Evolutionary conservation across 2,329 filamentous ascomycete species (phyloP), one percentile per base, ranked within the genome.

Genomic region (Xylaria sp.): DNA sequence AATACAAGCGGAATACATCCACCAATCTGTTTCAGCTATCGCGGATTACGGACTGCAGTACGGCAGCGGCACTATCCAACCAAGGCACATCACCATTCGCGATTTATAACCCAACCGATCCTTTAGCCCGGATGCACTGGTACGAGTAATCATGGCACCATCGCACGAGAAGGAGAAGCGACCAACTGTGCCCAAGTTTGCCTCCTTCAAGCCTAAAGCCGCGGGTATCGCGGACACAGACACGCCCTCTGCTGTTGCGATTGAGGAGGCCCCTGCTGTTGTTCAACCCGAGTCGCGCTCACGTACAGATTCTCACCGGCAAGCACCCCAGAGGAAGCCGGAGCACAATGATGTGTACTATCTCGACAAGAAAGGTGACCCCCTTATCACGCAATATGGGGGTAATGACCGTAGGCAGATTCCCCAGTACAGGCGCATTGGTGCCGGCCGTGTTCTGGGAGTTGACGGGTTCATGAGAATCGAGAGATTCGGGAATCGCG

Each of bases 361-460:
- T 50, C 68, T 90, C 55, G 93, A 97, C 73, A 84, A 78, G 48
- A 86, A 85, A 68, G 92, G 93, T 0, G 93, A 97, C 68, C 77
- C 81, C 3, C 81, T 91, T 52, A 91, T 94, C 65, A 73, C 88
- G 50, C 81, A 82, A 30, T 97, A 92, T 71, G 90, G 90, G 1
- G 82, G 83, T 34, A 80, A 89, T 46, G 86, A 96, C 70, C 84
- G 83, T 42, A 89, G 89, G 64, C 83, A 81, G 57, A 76, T 95
- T 9, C 91, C 92, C 0, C 68, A 75, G 2, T 97, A 95, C 70
- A 80, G 81, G 62, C 86, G 91, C 4, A 76, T 77, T 62, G 90
- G 91, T 11, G 77, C 78, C 58, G 91, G 91, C 2, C 80, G 79
- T 59, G 77, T 97, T 1, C 73, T 97, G 10, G 93, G 92, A 0